A percentile compares a stretch with the other conserved stretches of the same genome.
These are phyloP conservation scores for Meripilus lineatus DNA, from an alignment of 1,284 basidiomycete species.

Conservation along the genomic window DNA sequence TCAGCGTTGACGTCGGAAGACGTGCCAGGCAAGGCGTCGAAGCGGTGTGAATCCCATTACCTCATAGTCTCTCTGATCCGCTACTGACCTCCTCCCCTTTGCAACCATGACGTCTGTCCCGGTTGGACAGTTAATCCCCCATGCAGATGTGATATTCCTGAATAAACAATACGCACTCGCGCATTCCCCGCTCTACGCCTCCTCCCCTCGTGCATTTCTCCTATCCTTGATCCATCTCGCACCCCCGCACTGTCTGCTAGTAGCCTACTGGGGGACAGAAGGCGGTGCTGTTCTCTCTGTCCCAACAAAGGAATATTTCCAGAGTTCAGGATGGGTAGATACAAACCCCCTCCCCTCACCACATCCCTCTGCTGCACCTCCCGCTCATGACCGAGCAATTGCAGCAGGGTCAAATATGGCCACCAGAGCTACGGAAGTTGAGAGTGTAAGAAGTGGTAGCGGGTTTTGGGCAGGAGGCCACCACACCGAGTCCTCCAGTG, in stretches of 20 bases:
- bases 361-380: background rate
- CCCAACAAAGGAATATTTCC: conserved; percentile 78
- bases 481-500: conserved; percentile 49
- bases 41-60: conserved; percentile 44
- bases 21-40: conserved; percentile 73
- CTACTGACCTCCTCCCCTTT: background rate
- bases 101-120: background rate
- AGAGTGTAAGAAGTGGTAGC: conserved; percentile 68
- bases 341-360: conserved; percentile 2
- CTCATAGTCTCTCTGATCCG: conserved; percentile 9
- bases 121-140: conserved; percentile 72
- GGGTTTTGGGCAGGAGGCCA: conserved; percentile 69
- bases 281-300: conserved; percentile 76
- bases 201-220: conserved; percentile 67
- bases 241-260: conserved; percentile 67
- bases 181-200: conserved; percentile 49
- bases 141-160: conserved; percentile 73
- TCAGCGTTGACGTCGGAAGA: conserved; percentile 71
- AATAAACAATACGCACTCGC: conserved; percentile 64
- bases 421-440: conserved; percentile 16
- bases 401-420: background rate
- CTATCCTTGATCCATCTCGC: conserved; percentile 64
- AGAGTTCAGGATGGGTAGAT: conserved; percentile 69
- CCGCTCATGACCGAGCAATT: background rate
- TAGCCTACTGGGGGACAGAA: conserved; percentile 71